A percentile compares a stretch with the other conserved stretches of the same genome.
phyloP scores from a whole-genome alignment of 2,329 filamentous ascomycete genomes.

The Grosmannia huntii region DNA sequence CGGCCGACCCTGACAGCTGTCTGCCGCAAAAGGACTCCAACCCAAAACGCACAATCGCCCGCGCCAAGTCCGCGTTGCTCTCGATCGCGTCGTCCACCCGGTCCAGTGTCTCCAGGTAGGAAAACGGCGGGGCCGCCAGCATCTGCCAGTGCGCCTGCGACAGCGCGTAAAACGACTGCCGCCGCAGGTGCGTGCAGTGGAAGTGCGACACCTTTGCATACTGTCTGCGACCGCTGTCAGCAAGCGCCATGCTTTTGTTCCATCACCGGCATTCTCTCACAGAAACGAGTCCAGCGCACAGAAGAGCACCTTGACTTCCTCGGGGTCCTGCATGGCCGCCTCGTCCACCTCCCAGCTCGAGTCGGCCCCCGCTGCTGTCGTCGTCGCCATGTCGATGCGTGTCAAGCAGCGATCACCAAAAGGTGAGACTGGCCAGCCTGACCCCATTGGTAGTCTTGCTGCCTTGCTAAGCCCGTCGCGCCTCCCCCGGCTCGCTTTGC shows the following conservation, averaged over 20 bases:
- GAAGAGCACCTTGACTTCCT: slow-evolving; percentile 70
- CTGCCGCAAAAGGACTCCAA: slow-evolving; percentile 51
- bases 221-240: slow-evolving; percentile 41
- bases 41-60: slow-evolving; percentile 60
- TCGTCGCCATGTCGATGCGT: background rate
- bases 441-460: background rate
- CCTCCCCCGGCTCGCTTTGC: background rate
- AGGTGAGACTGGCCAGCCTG: background rate
- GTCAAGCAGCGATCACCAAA: background rate
- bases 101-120: slow-evolving; percentile 64
- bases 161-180: slow-evolving; percentile 87
- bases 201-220: slow-evolving; percentile 78
- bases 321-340: slow-evolving; percentile 41
- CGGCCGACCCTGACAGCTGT: slow-evolving; percentile 14
- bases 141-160: slow-evolving; percentile 74
- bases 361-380: background rate
- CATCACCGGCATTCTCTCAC: too few species aligned
- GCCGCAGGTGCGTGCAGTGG: slow-evolving; percentile 80
- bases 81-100: slow-evolving; percentile 81
- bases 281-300: slow-evolving; percentile 79
- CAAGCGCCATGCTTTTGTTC: too few species aligned
- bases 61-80: slow-evolving; percentile 69
- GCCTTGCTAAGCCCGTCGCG: background rate
- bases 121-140: slow-evolving; percentile 70
- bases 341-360: slow-evolving; percentile 7